Evolutionary conservation across 164 flowering plant species (phyloP), one percentile per base, ranked within the genome.

Genomic region (Brasenia schreberi): DNA sequence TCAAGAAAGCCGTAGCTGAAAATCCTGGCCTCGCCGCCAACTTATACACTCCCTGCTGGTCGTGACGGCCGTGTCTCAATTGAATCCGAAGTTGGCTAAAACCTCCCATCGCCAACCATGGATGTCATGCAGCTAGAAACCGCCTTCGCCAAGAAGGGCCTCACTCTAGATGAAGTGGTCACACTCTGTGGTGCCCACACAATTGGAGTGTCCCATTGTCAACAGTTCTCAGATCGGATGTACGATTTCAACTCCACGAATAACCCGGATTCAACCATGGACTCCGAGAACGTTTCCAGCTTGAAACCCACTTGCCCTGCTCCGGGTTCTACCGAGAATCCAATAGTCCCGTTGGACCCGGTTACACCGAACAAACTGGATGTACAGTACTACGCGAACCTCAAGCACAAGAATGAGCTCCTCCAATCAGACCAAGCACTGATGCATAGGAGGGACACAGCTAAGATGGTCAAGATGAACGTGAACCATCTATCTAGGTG

Each of bases 1-100:
- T 83, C 27, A 74, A 78, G 42, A 61, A 53, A 68, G 84, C 84
- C 65, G 87, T 84, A 71, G 77, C 75, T 72, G 49, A 67, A 23
- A 75, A 65, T 73, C 87, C 88, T 59, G 81, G 87, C 67, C 81
- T 88, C 44, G 91, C 91, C 56, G 87, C 84, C 43, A 88, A 76
- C 69, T 73, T 85, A 83, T 72, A 18, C 69, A 0, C 83, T 88
- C 23, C 74, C n/a, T 0, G 61, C 86, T 5, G 95, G 95, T 4
- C 83, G 79, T 65, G 95, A 88, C 70, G 77, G 88, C 2, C 7
- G 77, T 0, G 42, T 69, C 2, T 86, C 95, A 5, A 56, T 67
- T 18, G 81, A 81, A 6, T 61, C 79, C 7, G 19, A 52, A 0
- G 88, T 82, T 5, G 72, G 66, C 5, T 78, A 65, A 14, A 74